Conservation (phyloP, 352 stramenopile genomes). For the Globisporangium megalacanthum region DNA sequence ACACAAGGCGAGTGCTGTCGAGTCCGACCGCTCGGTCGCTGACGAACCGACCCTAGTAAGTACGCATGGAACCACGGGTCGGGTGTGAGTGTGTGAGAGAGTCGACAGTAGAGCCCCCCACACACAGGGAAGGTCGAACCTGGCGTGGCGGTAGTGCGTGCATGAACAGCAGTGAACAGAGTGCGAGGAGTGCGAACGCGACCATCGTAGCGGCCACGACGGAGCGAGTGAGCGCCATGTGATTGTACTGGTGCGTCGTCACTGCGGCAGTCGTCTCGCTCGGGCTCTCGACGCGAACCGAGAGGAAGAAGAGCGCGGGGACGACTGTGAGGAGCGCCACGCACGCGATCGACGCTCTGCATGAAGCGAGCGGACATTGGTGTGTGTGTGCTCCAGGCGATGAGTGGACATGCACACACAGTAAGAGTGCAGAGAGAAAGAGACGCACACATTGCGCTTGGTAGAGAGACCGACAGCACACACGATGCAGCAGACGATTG, state of each 20-base stretch:
- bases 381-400: no score
- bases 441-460: slow-evolving; percentile 6
- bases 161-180: slow-evolving; percentile 29
- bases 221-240: slow-evolving; percentile 25
- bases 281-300: slow-evolving; percentile 22
- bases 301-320: slow-evolving; percentile 31
- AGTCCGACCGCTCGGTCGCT: slow-evolving; percentile 11
- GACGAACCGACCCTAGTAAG: slow-evolving; percentile 22
- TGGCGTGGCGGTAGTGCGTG: slow-evolving; percentile 27
- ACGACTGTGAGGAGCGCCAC: slow-evolving; percentile 21
- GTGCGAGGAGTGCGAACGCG: slow-evolving; percentile 26
- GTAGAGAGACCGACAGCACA: slow-evolving; percentile 25
- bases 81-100: background rate
- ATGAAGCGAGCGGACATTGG: background rate
- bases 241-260: slow-evolving; percentile 29
- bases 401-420: no score
- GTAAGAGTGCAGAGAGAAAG: background rate
- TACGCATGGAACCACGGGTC: background rate
- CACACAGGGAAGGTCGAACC: slow-evolving; percentile 8
- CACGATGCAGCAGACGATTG: slow-evolving; percentile 21
- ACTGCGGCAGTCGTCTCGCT: background rate
- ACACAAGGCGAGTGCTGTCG: slow-evolving; percentile 14
- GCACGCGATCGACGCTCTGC: slow-evolving; percentile 20
- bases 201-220: slow-evolving; percentile 31
- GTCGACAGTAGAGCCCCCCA: no score